Percentiles rank a stretch among this genome's conserved stretches.
Conservation (phyloP, 2,329 filamentous ascomycete genomes). For the Cladosporium sp. region DNA sequence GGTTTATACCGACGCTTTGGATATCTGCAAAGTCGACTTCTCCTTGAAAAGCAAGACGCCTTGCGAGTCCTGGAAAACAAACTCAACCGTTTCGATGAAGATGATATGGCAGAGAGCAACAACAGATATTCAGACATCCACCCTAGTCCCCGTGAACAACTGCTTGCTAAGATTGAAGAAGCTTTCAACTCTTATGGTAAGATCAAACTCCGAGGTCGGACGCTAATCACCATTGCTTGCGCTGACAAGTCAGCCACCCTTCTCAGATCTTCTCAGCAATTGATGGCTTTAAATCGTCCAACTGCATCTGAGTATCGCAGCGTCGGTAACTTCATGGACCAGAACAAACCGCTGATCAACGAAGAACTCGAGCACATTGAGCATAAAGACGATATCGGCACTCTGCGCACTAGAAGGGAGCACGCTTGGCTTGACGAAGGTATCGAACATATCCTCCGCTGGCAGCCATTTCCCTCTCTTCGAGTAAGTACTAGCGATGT, state of each 20-base stretch:
- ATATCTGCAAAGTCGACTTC: constrained; percentile 36
- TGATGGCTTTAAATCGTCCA: constrained; percentile 30
- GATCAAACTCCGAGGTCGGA: background rate
- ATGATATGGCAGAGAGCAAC: background rate
- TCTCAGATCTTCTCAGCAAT: constrained; percentile 19
- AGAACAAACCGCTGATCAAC: constrained; percentile 20
- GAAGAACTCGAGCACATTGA: constrained; percentile 32
- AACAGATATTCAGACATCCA: no score
- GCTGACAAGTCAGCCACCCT: constrained; percentile 3
- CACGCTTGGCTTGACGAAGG: constrained; percentile 37
- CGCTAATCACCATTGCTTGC: background rate
- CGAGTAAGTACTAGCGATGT: background rate
- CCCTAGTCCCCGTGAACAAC: background rate
- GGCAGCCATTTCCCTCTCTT: background rate
- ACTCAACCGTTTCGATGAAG: constrained; percentile 22
- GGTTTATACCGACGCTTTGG: constrained; percentile 41
- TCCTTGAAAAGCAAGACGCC: constrained; percentile 31
- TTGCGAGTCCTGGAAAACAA: constrained; percentile 26
- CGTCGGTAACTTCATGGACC: constrained; percentile 28
- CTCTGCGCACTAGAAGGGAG: constrained; percentile 35
- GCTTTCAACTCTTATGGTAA: constrained; percentile 15
- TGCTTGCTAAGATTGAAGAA: constrained; percentile 12
- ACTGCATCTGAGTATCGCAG: constrained; percentile 28
- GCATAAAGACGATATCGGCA: constrained; percentile 38
- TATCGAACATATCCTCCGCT: constrained; percentile 27